These are phyloP conservation scores for Ceratocystiopsis minuta DNA, from an alignment of 2,329 filamentous ascomycete genomes.

Conservation along the genomic window DNA sequence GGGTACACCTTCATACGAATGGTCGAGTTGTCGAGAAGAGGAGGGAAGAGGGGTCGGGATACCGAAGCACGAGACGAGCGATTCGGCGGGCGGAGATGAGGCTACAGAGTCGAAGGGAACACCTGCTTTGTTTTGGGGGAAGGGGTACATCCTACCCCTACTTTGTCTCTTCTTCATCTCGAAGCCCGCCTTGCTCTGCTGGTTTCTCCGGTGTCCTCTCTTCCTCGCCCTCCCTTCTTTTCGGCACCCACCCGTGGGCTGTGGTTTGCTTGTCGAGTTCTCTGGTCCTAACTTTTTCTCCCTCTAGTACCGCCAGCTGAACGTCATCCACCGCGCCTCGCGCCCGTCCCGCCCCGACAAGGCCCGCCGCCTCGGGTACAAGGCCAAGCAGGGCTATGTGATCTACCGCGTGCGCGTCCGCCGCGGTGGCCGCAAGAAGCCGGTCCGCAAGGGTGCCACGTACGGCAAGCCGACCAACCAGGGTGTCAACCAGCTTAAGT, in stretches of 20 bases:
- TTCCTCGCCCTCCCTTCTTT: no score
- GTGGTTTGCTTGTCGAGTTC: slow-evolving; percentile 45
- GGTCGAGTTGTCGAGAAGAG: no score
- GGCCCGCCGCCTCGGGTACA: slow-evolving; percentile 99
- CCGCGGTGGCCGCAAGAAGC: slow-evolving; percentile 96
- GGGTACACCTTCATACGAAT: no score
- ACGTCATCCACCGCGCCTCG: slow-evolving; percentile 98
- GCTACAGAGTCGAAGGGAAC: no score
- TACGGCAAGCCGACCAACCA: slow-evolving; percentile 99
- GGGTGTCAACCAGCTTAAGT: slow-evolving; percentile 99
- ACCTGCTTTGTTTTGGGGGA: no score
- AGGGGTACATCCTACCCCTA: no score
- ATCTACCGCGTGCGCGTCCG: slow-evolving; percentile 98
- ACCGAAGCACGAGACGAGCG: no score
- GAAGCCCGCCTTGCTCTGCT: no score
- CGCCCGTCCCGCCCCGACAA: slow-evolving; percentile 98
- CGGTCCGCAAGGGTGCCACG: slow-evolving; percentile 92
- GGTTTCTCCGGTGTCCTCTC: no score
- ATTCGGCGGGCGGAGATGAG: no score
- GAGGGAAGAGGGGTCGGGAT: no score
- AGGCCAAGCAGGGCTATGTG: slow-evolving; percentile 99
- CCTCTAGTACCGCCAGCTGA: slow-evolving; percentile 95
- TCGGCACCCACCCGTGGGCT: slow-evolving; percentile 29
- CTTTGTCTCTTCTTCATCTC: no score
- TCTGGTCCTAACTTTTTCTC: slow-evolving; percentile 30